Base-by-base conservation (phyloP, 2,329 filamentous ascomycete genomes). In the Ophiosphaerella korrae region DNA sequence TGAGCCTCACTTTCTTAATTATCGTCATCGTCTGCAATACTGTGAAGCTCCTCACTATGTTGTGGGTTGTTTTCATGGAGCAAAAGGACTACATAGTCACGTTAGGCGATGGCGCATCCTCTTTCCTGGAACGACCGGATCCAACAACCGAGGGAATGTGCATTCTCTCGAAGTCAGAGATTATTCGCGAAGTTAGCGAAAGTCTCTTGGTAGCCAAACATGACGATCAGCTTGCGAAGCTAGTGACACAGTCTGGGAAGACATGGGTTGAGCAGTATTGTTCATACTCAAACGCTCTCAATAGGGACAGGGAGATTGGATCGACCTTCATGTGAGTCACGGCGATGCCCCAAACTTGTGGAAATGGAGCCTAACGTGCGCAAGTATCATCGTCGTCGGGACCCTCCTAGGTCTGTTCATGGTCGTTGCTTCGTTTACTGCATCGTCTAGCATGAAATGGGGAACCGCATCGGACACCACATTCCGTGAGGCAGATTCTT, bases 11-110 rank as follows among this genome's bases (percentile, higher is more conserved):
- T 8, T 64, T 63, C 36, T 46, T 64, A 32, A 33, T 56, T 0
- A 52, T 58, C 6, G 60, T 68, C 14, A 60, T 60, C 9, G 37
- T 52, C 5, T 59, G 50, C 48, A 66, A 66, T 33, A 12, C 46
- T 7, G 12, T 61, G 8, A 67, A 67, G 35, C 42, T 61, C 0
- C 9, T 36, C 13, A 48, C 50, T 9, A 62, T 67, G 52, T 9
- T 59, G 1, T 50, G 26, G 7, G 48, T 55, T 4, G 35, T 60
- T 2, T 23, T 49, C 7, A 53, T 38, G 18, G 52, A 60, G 9
- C n/a, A 33, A 5, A 44, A 45, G 8, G 41, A 52, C 8, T 62
- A 58, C 12, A 34, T 65, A 1, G 54, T 67, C 14, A 67, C 61
- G 1, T 36, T 63, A 0, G 64, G 63, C 9, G 63, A 66, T 26